Conservation (phyloP, 2,329 filamentous ascomycete genomes). For the Tolypocladium tundrense region DNA sequence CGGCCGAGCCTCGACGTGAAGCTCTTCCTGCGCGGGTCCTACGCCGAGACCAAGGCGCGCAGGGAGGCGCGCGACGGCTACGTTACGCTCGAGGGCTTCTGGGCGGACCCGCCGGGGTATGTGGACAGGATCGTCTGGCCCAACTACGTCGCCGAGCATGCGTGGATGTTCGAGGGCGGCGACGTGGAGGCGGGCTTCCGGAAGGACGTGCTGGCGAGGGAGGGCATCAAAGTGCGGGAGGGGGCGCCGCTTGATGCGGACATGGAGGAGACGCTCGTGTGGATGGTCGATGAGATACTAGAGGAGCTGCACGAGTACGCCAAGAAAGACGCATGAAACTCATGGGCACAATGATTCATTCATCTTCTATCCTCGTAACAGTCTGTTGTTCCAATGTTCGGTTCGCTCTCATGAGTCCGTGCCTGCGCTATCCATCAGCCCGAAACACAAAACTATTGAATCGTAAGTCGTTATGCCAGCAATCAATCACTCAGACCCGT, state of each 20-base stretch:
- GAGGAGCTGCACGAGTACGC: slow-evolving; percentile 25
- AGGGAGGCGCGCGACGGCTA: slow-evolving; percentile 64
- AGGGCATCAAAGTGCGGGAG: slow-evolving; percentile 38
- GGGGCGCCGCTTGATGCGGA: slow-evolving; percentile 38
- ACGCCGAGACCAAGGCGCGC: slow-evolving; percentile 51
- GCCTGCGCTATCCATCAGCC: neutral
- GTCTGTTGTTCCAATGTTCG: no score
- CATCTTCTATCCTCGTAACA: neutral
- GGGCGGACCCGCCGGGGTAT: slow-evolving; percentile 88
- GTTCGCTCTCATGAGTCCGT: neutral
- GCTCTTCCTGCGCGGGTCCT: slow-evolving; percentile 66
- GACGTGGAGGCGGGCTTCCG: slow-evolving; percentile 53
- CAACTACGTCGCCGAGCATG: slow-evolving; percentile 75
- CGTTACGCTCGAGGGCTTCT: slow-evolving; percentile 81
- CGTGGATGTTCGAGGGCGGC: slow-evolving; percentile 64
- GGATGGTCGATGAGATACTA: slow-evolving; percentile 58
- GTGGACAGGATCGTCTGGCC: slow-evolving; percentile 95
- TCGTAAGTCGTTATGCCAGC: neutral
- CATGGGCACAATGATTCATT: neutral
- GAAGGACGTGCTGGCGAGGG: slow-evolving; percentile 29
- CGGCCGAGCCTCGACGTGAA: slow-evolving; percentile 59
- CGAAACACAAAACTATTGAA: neutral
- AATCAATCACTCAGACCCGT: neutral
- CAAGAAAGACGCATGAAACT: slow-evolving; percentile 1
- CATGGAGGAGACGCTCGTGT: slow-evolving; percentile 53